A percentile compares a stretch with the other conserved stretches of the same genome.
Conservation (phyloP, 768 basidiomycete genomes). For the Boletus rubescentipes region DNA sequence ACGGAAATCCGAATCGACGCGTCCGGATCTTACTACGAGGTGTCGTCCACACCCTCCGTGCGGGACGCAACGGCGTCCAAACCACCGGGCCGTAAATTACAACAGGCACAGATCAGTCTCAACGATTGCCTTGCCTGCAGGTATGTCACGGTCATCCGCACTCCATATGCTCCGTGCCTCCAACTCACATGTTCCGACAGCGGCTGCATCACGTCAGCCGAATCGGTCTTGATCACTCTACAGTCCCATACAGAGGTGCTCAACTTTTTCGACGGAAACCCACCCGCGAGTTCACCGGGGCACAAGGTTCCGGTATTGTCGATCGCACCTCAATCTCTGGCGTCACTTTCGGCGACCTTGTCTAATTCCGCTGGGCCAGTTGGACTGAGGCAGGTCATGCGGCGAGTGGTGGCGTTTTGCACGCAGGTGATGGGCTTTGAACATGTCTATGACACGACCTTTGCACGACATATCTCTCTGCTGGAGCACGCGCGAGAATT, state of each 20-base stretch:
- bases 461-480: slow-evolving; percentile 84
- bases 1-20: slow-evolving; percentile 92
- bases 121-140: slow-evolving; percentile 99
- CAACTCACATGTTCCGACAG: slow-evolving; percentile 41
- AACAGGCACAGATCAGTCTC: slow-evolving; percentile 92
- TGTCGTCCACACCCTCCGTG: slow-evolving; percentile 39
- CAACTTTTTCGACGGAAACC: slow-evolving; percentile 65
- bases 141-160: slow-evolving; percentile 42
- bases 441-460: slow-evolving; percentile 93
- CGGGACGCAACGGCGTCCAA: slow-evolving; percentile 22
- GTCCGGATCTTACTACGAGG: slow-evolving; percentile 85
- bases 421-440: slow-evolving; percentile 65
- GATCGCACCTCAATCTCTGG: slow-evolving; percentile 86
- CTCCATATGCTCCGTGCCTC: background rate
- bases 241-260: slow-evolving; percentile 95
- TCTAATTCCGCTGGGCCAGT: slow-evolving; percentile 43
- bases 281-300: slow-evolving; percentile 35
- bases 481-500: slow-evolving; percentile 83
- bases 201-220: slow-evolving; percentile 98
- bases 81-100: slow-evolving; percentile 55
- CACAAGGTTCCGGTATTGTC: slow-evolving; percentile 72
- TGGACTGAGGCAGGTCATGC: slow-evolving; percentile 60
- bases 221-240: slow-evolving; percentile 93
- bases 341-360: slow-evolving; percentile 70
- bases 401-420: slow-evolving; percentile 71